Base-by-base conservation (phyloP, 345 rosid genomes). In the Salix purpurea region DNA sequence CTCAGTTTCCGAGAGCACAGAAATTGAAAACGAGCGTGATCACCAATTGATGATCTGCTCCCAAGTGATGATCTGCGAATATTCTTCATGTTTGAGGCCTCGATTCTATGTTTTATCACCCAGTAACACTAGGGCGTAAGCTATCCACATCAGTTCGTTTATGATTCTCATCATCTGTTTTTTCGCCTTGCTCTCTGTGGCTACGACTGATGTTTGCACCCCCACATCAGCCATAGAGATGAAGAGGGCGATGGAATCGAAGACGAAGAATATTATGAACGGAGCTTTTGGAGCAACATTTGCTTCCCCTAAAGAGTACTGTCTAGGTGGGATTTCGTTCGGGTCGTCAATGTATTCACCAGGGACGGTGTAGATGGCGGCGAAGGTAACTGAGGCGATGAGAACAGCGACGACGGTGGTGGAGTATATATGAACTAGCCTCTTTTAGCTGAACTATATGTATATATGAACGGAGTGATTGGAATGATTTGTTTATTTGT, bases 91-190 rank as follows among this genome's bases (percentile, higher is more conserved):
- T 89, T 95, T 0, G 91, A 85, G 73, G 91, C 94, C 79, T 95
- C 97, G 1, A 95, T 95, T 34, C 97, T 83, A 77, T 95, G 99
- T 83, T 73, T 86, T 30, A 95, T 87, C 73, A 95, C 97, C 99
- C 99, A 95, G 71, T 88, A 92, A 79, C 89, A 87, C 72, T 52
- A 94, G 91, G 36, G 88, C 90, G 36, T 94, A 94, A 34, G 99
- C 99, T 40, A 93, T 76, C 99, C 99, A 95, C 99, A 95, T 92
- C 78, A 95, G 48, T 83, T 95, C 90, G 86, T 95, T 95, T 61
- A 95, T 95, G 21, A 92, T 72, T 4, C 97, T 95, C 99, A 95
- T 95, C 99, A 95, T 86, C 72, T 89, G 92, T 89, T 91, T 95
- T 90, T 95, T 91, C 0, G 97, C 99, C 82, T 93, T 95, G 82